Base-by-base conservation (phyloP, 176 grass and related monocot species). In the Alopecurus myosuroides region DNA sequence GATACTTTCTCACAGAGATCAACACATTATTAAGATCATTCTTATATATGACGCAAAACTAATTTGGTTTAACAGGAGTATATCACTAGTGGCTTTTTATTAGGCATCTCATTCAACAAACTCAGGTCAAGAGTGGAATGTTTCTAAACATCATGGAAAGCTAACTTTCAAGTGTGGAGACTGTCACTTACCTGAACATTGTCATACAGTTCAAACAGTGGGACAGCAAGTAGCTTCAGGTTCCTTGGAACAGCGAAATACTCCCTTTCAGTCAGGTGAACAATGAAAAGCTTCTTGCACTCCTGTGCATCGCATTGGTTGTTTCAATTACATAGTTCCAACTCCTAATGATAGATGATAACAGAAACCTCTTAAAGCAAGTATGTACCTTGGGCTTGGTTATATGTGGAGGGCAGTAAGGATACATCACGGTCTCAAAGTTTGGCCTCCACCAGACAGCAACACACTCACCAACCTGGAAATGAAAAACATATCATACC, bases 391-490 rank as follows among this genome's bases (percentile, higher is more conserved):
- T 96, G n/a, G 97, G 94, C 81, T 96, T 99, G 62, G 97, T 97
- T 62, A 99, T 96, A 85, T 99, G 97, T 13, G 94, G 97, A 86
- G 97, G 97, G 82, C 97, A 99, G 83, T 99, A 99, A 37, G 97
- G 97, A 83, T 99, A 97, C 97, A 99, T 99, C 71, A 96, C 91
- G 23, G 97, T 99, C 78, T 99, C 94, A 82, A 99, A 99, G 86
- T 99, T 99, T 39, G 97, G 94, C 81, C 97, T 96, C 97, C 97
- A 99, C 94, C 97, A 99, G n/a, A 92, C 91, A 69, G 90, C 97
- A 97, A 97, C 97, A 82, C 93, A 97, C 86, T 99, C 97, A 79
- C 94, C 97, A 85, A 99, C 86, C 97, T 99, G 80, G 62, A 92
- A 89, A 30, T 80, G 7, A 15, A 44, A 77, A 49, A 2, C 15